Conservation (phyloP, 257 asterid species). For the Penstemon newberryi region DNA sequence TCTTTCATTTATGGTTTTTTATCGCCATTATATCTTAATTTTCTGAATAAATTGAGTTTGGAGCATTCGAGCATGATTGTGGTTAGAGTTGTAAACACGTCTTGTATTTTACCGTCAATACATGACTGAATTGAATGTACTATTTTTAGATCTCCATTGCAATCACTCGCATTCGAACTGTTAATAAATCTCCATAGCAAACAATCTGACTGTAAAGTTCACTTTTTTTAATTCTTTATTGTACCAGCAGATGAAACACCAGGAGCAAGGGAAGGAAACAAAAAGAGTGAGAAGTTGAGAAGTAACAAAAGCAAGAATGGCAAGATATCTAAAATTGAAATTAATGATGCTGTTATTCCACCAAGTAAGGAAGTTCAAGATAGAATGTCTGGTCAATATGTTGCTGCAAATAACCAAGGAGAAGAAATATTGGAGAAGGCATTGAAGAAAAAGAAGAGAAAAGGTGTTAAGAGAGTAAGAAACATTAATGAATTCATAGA, state of each 20-base stretch:
- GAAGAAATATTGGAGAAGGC: slow-evolving; percentile 32
- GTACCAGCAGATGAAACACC: slow-evolving; percentile 36
- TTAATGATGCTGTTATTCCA: not conserved
- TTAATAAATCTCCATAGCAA: too few relatives aligned
- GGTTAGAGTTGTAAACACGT: slow-evolving; percentile 1
- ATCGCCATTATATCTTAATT: slow-evolving; percentile 18
- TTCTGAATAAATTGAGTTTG: slow-evolving; percentile 31
- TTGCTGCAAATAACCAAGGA: slow-evolving; percentile 25
- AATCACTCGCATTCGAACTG: too few relatives aligned
- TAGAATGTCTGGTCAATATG: slow-evolving; percentile 26
- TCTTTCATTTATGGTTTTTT: slow-evolving; percentile 8
- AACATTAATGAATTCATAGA: slow-evolving; percentile 22
- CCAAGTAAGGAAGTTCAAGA: slow-evolving; percentile 28
- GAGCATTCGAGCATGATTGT: not conserved
- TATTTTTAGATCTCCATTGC: too few relatives aligned
- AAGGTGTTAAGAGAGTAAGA: slow-evolving; percentile 27
- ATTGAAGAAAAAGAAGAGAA: slow-evolving; percentile 44
- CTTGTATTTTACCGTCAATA: not conserved
- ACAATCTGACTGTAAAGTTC: not conserved
- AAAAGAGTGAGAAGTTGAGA: slow-evolving; percentile 36
- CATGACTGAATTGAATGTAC: too few relatives aligned
- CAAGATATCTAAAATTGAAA: slow-evolving; percentile 9
- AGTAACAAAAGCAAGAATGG: slow-evolving; percentile 38
- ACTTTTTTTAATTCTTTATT: not conserved
- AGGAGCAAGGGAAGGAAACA: slow-evolving; percentile 32